These are phyloP conservation scores for Urochloa ruziziensis DNA, from an alignment of 176 grass and related monocot species.

Conservation along the genomic window DNA sequence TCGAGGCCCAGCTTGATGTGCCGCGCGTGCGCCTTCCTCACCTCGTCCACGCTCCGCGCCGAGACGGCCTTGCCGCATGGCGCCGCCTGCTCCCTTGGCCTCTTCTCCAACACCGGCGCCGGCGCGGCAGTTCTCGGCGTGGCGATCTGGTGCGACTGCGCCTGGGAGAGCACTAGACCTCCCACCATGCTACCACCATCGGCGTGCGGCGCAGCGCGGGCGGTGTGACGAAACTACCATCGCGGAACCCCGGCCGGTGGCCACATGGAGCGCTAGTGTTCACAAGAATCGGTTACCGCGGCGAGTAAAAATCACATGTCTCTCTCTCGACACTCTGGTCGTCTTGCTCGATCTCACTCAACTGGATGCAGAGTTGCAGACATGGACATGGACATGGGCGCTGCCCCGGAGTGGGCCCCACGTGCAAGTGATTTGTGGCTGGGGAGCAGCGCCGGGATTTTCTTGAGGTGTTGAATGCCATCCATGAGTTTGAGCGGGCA, in stretches of 20 bases:
- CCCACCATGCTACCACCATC: constrained; percentile 52
- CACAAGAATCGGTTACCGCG: constrained; percentile 12
- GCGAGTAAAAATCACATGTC: constrained; percentile 16
- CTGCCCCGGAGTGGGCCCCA: not conserved
- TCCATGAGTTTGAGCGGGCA: constrained; percentile 39
- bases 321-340: not conserved
- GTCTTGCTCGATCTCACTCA: not conserved
- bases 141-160: constrained; percentile 42
- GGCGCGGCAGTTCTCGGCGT: constrained; percentile 24
- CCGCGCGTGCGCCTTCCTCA: constrained; percentile 47
- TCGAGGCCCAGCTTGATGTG: constrained; percentile 71
- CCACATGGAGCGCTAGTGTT: constrained; percentile 20
- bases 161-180: constrained; percentile 45
- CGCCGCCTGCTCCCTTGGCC: constrained; percentile 19
- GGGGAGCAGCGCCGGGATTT: constrained; percentile 39
- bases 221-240: constrained; percentile 12
- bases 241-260: not conserved
- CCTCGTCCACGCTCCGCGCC: constrained; percentile 44
- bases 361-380: not conserved
- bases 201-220: not conserved
- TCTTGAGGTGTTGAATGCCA: constrained; percentile 25
- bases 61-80: constrained; percentile 30
- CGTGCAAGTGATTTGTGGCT: constrained; percentile 39
- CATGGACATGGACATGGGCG: constrained; percentile 10
- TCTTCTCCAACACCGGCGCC: constrained; percentile 18